Percentiles rank a stretch among this genome's conserved stretches.
Conservation (phyloP, 257 asterid species). For the Solanum ahanhuiri region DNA sequence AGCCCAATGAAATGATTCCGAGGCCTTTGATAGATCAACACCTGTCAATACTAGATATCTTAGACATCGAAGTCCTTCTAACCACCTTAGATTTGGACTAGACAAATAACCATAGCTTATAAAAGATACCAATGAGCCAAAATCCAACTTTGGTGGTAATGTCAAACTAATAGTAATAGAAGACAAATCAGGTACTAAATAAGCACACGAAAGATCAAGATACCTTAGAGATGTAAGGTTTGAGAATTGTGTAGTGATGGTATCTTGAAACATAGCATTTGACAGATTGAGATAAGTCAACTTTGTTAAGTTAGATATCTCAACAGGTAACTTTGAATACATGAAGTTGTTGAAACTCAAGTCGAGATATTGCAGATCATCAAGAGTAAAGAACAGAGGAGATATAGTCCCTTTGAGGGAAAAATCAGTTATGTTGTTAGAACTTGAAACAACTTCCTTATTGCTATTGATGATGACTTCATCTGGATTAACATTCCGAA, state of each 20-base stretch:
- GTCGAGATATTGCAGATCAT: constrained; percentile 5
- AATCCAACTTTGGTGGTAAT: not conserved
- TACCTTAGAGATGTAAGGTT: constrained; percentile 3
- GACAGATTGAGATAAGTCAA: constrained; percentile 6
- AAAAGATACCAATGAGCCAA: not conserved
- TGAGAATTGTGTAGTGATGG: not conserved
- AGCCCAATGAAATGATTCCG: constrained; percentile 1
- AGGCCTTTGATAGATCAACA: constrained; percentile 2
- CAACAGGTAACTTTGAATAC: not conserved
- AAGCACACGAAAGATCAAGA: constrained; percentile 5
- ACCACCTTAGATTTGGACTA: constrained; percentile 5
- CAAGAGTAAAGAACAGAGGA: constrained; percentile 5
- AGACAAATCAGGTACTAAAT: not conserved
- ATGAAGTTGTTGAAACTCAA: constrained; percentile 5
- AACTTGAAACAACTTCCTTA: not conserved
- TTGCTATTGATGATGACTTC: not conserved
- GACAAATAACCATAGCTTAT: not conserved
- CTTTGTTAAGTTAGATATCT: not conserved
- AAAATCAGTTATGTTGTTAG: not conserved
- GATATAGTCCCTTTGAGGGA: constrained; percentile 2
- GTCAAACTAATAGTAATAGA: not conserved
- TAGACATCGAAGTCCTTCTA: not conserved
- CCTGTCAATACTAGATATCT: not conserved
- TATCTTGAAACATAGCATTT: not conserved
- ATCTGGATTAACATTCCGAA: not conserved